Base-by-base conservation (phyloP, 108 stramenopile genomes). In the Licmophora abbreviata region DNA sequence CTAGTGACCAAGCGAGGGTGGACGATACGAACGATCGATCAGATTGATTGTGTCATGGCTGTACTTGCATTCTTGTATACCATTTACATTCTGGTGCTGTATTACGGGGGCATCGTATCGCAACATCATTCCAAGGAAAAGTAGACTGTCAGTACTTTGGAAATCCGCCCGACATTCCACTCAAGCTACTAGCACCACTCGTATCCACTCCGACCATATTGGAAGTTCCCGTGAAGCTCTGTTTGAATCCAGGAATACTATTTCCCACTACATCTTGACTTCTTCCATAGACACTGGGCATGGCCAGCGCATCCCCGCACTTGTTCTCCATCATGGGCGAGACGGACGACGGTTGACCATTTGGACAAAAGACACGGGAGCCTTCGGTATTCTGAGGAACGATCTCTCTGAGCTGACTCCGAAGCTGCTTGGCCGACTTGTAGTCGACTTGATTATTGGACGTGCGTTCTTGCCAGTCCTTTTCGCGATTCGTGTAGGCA, bases 321-420 rank as follows among this genome's bases (percentile, higher is more conserved):
- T 84, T 86, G 47, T 91, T 91, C 52, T 91, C 88, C 88, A 91
- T 91, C 54, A 91, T 28, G 0, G 88, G 83, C 30, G 66, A 69
- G 12, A 91, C 88, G 27, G 72, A 70, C 1, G 83, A 67, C 12
- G 68, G 63, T 2, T 77, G 61, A 37, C 88, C 88, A 45, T 91
- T 91, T 27, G 88, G 88, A 67, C 88, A 91, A 61, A 91, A 91
- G 9, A 86, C 77, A 59, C 76, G 74, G 1, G 81, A 73, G 8
- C 70, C 56, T 28, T 79, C 78, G 32, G 31, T 55, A 48, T 91
- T 91, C 74, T 66, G 61, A 10, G 88, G 88, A 6, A 63, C 88
- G 43, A 91, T 84, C 42, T 91, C 84, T 0, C 68, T 67, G 2
- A 91, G 72, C 41, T 86, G 82, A 8, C 48, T 42, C 32, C 79